These are phyloP conservation scores for Calcarisporium arbuscula DNA, from an alignment of 2,329 filamentous ascomycete species.

Conservation along the genomic window DNA sequence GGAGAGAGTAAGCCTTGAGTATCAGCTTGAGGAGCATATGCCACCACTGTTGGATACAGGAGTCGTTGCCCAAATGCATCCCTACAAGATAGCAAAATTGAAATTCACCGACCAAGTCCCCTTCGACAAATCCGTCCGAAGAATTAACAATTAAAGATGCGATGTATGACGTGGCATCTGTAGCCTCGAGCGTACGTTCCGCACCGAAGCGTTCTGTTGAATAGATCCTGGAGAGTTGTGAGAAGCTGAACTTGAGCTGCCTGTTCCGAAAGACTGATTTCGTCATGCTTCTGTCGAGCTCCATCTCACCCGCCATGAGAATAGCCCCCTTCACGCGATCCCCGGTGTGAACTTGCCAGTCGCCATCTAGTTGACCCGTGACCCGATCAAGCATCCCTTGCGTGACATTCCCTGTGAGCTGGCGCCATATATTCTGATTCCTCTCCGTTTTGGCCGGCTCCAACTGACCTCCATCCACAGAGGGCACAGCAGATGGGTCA, in stretches of 20 bases:
- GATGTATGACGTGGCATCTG: conserved; percentile 44
- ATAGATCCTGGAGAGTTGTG: conserved; percentile 35
- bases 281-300: conserved; percentile 33
- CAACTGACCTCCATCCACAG: conserved; percentile 8
- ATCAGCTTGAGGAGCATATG: conserved; percentile 45
- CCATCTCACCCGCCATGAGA: conserved; percentile 29
- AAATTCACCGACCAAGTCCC: conserved; percentile 51
- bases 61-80: conserved; percentile 49
- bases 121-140: conserved; percentile 19
- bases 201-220: conserved; percentile 29
- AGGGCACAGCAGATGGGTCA: conserved; percentile 23
- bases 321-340: conserved; percentile 43
- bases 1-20: conserved; percentile 43
- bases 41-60: conserved; percentile 58
- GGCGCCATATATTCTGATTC: conserved; percentile 40
- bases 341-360: conserved; percentile 48
- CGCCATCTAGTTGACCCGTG: conserved; percentile 31
- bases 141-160: conserved; percentile 28
- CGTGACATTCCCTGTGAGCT: conserved; percentile 44
- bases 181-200: conserved; percentile 36
- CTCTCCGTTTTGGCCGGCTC: no score
- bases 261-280: conserved; percentile 24
- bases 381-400: conserved; percentile 39
- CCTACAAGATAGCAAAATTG: conserved; percentile 55
- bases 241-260: conserved; percentile 43